Percentiles rank a stretch among this genome's conserved stretches.
These are phyloP conservation scores for Macadamia tetraphylla DNA, from an alignment of 164 flowering plant species.

Conservation along the genomic window DNA sequence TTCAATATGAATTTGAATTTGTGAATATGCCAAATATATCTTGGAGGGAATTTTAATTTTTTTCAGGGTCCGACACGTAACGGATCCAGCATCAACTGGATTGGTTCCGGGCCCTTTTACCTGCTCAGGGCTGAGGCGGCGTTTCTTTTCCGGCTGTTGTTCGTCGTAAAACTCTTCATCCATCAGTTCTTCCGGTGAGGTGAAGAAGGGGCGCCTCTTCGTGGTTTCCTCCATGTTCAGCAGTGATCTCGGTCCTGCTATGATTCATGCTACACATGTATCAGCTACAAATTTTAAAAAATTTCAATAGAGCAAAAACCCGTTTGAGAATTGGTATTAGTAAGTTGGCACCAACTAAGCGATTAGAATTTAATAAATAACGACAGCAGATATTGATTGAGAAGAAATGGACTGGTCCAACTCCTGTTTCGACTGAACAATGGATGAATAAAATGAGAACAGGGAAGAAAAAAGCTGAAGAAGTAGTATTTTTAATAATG, in stretches of 20 bases:
- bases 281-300: neutral
- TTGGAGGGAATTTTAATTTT: neutral
- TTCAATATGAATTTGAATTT: neutral
- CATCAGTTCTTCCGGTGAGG: constrained; percentile 47
- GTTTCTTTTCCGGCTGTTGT: constrained; percentile 74
- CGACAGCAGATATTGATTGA: too few relatives aligned
- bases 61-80: constrained; percentile 1
- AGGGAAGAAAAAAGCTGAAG: too few relatives aligned
- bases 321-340: too few relatives aligned
- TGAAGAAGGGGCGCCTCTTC: constrained; percentile 58
- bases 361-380: too few relatives aligned
- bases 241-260: constrained; percentile 41
- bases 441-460: too few relatives aligned
- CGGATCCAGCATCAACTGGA: neutral
- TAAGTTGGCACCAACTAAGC: too few relatives aligned
- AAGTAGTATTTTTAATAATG: too few relatives aligned
- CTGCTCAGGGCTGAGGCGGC: constrained; percentile 80
- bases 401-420: too few relatives aligned
- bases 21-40: neutral
- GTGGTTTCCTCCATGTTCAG: constrained; percentile 45
- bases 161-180: constrained; percentile 82
- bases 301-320: too few relatives aligned
- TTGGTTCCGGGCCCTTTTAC: constrained; percentile 19
- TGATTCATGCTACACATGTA: neutral
- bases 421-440: too few relatives aligned